A percentile compares a stretch with the other conserved stretches of the same genome.
Conservation (phyloP, 163 green algal genomes). For the Scenedesmus sp. region DNA sequence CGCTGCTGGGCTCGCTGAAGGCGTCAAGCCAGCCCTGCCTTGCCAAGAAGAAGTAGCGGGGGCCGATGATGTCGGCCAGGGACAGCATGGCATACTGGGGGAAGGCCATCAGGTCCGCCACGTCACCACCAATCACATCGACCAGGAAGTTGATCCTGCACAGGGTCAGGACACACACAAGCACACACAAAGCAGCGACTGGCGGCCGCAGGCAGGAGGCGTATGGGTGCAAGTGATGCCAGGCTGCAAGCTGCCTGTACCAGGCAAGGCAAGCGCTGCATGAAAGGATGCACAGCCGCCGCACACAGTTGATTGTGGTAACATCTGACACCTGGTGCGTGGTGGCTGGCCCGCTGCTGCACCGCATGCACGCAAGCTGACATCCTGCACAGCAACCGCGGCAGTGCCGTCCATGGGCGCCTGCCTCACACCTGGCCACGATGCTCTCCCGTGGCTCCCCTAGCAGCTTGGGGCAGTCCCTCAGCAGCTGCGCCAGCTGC, state of each 20-base stretch:
- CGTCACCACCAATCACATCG: background rate
- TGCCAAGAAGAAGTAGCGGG: slow-evolving; percentile 43
- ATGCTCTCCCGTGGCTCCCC: background rate
- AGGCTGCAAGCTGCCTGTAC: background rate
- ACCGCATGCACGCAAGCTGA: background rate
- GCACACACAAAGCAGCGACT: background rate
- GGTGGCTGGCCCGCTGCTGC: background rate
- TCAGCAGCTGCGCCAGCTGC: slow-evolving; percentile 40
- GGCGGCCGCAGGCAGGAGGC: background rate
- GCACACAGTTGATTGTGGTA: background rate
- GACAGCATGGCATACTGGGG: slow-evolving; percentile 17
- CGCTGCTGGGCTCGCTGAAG: slow-evolving; percentile 33
- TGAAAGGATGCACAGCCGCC: background rate
- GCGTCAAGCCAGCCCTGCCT: slow-evolving; percentile 8
- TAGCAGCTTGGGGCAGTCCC: slow-evolving; percentile 25
- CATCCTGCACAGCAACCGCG: background rate
- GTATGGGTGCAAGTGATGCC: background rate
- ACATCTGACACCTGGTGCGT: background rate
- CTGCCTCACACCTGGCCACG: slow-evolving; percentile 3
- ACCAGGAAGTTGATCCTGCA: slow-evolving; percentile 47
- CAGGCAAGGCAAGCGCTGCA: too few species aligned
- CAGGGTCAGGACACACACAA: background rate
- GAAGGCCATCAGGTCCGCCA: slow-evolving; percentile 12
- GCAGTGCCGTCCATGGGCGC: background rate
- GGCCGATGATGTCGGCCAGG: slow-evolving; percentile 20